Percentiles rank a stretch among this genome's conserved stretches.
phyloP scores from a whole-genome alignment of 768 basidiomycete genomes.

The Collybia nuda region DNA sequence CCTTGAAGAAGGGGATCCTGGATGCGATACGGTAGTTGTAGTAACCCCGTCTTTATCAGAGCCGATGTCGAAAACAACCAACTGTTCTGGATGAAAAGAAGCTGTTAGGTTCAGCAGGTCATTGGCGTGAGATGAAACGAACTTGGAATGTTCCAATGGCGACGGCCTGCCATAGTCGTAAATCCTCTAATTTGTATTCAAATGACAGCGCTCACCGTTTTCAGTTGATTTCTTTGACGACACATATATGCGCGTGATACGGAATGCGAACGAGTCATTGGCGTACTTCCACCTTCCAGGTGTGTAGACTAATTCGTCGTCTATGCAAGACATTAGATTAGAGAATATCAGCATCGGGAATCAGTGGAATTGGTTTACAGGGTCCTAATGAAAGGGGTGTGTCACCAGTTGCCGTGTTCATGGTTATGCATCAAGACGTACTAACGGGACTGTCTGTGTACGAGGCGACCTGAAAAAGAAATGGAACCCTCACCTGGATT shows the following conservation, averaged over 20 bases:
- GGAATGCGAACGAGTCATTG: constrained; percentile 19
- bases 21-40: constrained; percentile 21
- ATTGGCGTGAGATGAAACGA: constrained; percentile 1
- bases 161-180: constrained; percentile 21
- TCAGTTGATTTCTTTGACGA: constrained; percentile 26
- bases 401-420: not conserved
- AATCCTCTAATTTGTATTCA: not conserved
- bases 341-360: no score
- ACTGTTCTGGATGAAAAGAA: constrained; percentile 20
- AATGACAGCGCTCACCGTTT: constrained; percentile 19
- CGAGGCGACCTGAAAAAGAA: constrained; percentile 21
- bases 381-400: constrained; percentile 16
- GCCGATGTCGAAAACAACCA: constrained; percentile 26
- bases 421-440: constrained; percentile 7
- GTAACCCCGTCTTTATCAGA: constrained; percentile 15
- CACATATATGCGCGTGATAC: constrained; percentile 34
- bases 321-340: no score
- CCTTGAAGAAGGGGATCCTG: constrained; percentile 28
- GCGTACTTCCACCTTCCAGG: constrained; percentile 32
- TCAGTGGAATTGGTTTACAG: constrained; percentile 19
- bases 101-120: not conserved
- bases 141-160: constrained; percentile 38
- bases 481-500: constrained; percentile 17
- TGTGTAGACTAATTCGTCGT: constrained; percentile 32
- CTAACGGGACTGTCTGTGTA: constrained; percentile 32